Conservation (phyloP, 1,284 basidiomycete species). For the Rhodotorula sp. region DNA sequence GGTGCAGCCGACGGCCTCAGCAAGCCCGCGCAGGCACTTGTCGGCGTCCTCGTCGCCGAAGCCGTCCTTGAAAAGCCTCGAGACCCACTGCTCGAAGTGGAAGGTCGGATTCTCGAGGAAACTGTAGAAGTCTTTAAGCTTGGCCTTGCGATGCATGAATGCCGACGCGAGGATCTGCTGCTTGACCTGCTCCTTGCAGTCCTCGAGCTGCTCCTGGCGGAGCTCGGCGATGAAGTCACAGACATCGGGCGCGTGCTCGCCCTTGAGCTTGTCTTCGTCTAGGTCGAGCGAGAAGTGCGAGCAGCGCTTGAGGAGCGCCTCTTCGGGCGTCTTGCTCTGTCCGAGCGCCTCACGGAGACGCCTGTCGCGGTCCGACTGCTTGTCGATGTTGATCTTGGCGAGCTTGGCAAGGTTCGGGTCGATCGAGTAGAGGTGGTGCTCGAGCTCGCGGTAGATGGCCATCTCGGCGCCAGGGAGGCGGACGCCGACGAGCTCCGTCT, state of each 20-base stretch:
- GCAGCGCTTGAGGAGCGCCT: slow-evolving; percentile 82
- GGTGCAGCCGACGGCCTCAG: slow-evolving; percentile 64
- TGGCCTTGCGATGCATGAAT: slow-evolving; percentile 50
- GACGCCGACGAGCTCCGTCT: slow-evolving; percentile 66
- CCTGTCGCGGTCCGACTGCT: slow-evolving; percentile 84
- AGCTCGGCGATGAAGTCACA: slow-evolving; percentile 87
- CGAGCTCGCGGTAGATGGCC: slow-evolving; percentile 92
- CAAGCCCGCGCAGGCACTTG: slow-evolving; percentile 67
- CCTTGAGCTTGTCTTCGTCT: slow-evolving; percentile 46
- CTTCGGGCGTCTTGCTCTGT: slow-evolving; percentile 65
- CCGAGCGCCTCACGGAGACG: slow-evolving; percentile 81
- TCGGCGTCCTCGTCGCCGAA: slow-evolving; percentile 23
- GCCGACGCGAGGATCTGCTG: slow-evolving; percentile 66
- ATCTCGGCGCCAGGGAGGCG: slow-evolving; percentile 86
- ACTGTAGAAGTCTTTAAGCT: slow-evolving; percentile 22
- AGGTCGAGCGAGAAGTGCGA: slow-evolving; percentile 88
- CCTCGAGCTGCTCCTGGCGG: slow-evolving; percentile 71
- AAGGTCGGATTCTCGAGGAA: not conserved
- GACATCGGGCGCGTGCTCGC: slow-evolving; percentile 59
- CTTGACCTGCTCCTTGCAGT: slow-evolving; percentile 73
- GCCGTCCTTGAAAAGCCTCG: not conserved
- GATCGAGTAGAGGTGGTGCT: slow-evolving; percentile 83
- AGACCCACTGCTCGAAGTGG: slow-evolving; percentile 11
- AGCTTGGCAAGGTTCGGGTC: slow-evolving; percentile 62
- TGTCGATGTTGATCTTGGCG: slow-evolving; percentile 56